These are phyloP conservation scores for Suillus subluteus DNA, from an alignment of 768 basidiomycete genomes.

Conservation along the genomic window DNA sequence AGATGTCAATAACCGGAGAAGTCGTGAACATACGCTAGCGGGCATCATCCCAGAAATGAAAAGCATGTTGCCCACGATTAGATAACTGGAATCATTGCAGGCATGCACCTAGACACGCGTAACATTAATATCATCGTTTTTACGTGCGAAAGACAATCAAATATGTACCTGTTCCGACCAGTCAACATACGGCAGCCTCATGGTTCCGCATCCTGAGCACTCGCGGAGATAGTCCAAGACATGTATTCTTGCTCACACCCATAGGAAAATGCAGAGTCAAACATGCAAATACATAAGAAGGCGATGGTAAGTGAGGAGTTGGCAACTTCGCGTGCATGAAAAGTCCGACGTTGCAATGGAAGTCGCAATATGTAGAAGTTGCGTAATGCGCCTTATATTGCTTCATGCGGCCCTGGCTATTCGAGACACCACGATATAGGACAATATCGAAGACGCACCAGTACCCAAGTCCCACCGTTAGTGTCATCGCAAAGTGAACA, in stretches of 20 bases:
- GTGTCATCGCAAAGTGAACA: neutral
- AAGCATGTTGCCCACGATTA: constrained; percentile 4
- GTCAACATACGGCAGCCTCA: constrained; percentile 2
- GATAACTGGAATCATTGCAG: constrained; percentile 4
- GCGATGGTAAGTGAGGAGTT: neutral
- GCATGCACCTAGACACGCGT: neutral
- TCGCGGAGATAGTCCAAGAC: neutral
- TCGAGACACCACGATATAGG: neutral
- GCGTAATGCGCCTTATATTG: neutral
- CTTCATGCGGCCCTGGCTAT: neutral
- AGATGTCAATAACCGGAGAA: neutral
- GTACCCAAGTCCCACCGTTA: neutral
- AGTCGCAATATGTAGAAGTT: neutral
- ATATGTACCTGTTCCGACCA: neutral
- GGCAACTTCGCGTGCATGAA: neutral
- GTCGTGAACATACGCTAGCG: neutral
- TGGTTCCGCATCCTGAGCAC: neutral
- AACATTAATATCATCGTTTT: neutral
- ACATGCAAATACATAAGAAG: neutral
- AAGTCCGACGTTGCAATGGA: neutral
- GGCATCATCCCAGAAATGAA: constrained; percentile 5
- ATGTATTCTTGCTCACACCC: neutral
- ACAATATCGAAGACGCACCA: neutral
- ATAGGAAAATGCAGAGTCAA: constrained; percentile 1
- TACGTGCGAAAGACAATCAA: constrained; percentile 4